Percentiles rank a stretch among this genome's conserved stretches.
phyloP scores from a whole-genome alignment of 306 rosid genomes.

The Cucurbita maxima region DNA sequence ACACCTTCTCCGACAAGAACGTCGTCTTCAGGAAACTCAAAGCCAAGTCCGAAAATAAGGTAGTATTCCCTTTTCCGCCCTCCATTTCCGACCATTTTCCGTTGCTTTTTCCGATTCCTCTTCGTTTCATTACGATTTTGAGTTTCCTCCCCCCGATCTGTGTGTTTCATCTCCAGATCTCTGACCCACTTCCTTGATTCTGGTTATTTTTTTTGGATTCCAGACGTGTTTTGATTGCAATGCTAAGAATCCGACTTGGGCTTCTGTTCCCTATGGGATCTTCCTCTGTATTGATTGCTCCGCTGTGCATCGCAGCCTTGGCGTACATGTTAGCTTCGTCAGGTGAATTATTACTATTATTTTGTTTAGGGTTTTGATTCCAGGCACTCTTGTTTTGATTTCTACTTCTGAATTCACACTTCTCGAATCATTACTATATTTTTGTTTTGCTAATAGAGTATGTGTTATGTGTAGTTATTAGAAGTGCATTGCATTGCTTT shows the following conservation, averaged over 20 bases:
- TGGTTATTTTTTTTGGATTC: background rate
- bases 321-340: constrained; percentile 90
- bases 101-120: background rate
- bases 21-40: constrained; percentile 60
- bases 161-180: constrained; percentile 8
- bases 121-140: background rate
- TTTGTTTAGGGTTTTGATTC: background rate
- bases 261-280: constrained; percentile 92
- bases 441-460: background rate
- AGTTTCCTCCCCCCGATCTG: constrained; percentile 43
- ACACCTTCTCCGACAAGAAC: constrained; percentile 50
- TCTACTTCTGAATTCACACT: background rate
- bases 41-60: constrained; percentile 87
- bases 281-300: constrained; percentile 97
- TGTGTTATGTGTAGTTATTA: background rate
- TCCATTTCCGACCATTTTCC: background rate
- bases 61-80: constrained; percentile 17
- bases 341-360: constrained; percentile 20
- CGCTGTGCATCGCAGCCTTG: constrained; percentile 83
- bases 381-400: background rate
- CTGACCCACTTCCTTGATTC: background rate
- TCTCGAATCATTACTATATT: background rate
- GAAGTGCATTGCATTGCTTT: background rate
- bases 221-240: constrained; percentile 97
- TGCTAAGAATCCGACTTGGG: constrained; percentile 95